Evolutionary conservation across 2,329 filamentous ascomycete genomes (phyloP).

Genomic region (Cryphonectria radicalis): DNA sequence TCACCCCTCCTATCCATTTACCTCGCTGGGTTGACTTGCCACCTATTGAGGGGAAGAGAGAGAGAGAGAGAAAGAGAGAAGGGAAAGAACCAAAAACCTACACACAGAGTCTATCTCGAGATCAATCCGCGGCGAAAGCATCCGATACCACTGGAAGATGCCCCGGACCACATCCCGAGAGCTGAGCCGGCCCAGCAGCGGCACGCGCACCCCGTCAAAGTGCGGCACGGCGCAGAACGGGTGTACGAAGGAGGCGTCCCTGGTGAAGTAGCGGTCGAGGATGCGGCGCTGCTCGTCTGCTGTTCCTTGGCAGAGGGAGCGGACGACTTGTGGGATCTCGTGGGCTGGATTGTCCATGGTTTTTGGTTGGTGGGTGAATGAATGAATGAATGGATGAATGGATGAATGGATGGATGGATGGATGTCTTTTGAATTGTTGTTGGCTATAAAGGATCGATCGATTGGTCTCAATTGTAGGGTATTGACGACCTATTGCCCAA

Average conservation of each 20-base stretch:
- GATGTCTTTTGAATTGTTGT: not conserved
- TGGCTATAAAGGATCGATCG: too few species aligned
- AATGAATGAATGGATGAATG: not conserved
- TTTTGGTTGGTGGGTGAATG: not conserved
- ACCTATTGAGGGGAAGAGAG: too few species aligned
- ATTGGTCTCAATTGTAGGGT: too few species aligned
- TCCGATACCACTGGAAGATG: slow-evolving; percentile 85
- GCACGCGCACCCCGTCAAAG: slow-evolving; percentile 45
- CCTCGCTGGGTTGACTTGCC: too few species aligned
- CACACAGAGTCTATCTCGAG: slow-evolving; percentile 65
- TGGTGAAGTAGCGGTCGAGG: slow-evolving; percentile 74
- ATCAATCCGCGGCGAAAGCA: slow-evolving; percentile 75
- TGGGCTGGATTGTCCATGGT: slow-evolving; percentile 48
- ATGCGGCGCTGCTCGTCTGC: slow-evolving; percentile 67
- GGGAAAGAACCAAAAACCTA: slow-evolving; percentile 36
- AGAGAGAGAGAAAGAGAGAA: too few species aligned
- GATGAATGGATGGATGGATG: not conserved
- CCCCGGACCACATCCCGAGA: slow-evolving; percentile 69
- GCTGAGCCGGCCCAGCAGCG: slow-evolving; percentile 50
- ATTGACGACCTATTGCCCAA: too few species aligned
- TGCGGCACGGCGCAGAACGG: slow-evolving; percentile 74
- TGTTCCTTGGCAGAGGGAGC: slow-evolving; percentile 67
- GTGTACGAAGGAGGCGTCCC: slow-evolving; percentile 74
- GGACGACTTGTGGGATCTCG: slow-evolving; percentile 71
- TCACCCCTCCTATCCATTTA: too few species aligned